These are phyloP conservation scores for Fusarium clavum DNA, from an alignment of 2,329 filamentous ascomycete genomes.

Conservation along the genomic window DNA sequence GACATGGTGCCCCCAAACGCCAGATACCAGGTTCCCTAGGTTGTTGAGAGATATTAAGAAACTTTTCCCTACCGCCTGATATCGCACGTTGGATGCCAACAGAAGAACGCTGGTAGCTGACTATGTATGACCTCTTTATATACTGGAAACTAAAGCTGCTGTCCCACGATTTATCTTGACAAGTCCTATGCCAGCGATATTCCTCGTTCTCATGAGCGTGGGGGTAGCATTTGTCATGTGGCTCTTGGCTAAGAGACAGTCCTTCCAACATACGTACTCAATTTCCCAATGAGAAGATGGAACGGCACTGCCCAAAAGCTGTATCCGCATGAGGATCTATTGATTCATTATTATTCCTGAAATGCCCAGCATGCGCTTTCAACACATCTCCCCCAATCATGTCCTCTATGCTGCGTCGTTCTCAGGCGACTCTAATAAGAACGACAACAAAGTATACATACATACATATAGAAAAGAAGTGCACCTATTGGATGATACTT, in stretches of 20 bases:
- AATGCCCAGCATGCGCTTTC: slow-evolving; percentile 28
- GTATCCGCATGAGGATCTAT: slow-evolving; percentile 18
- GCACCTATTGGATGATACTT: slow-evolving; percentile 32
- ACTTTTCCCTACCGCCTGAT: not conserved
- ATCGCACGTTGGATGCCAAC: not conserved
- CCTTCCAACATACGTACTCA: no score
- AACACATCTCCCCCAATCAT: slow-evolving; percentile 5
- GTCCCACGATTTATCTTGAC: not conserved
- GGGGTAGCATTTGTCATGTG: slow-evolving; percentile 3
- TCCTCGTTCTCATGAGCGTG: not conserved
- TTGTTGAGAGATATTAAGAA: not conserved
- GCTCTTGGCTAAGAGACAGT: not conserved
- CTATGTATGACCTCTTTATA: slow-evolving; percentile 1
- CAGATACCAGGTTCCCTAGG: not conserved
- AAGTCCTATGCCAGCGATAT: not conserved
- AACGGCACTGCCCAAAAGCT: not conserved
- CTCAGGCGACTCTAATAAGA: slow-evolving; percentile 29
- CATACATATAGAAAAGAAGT: slow-evolving; percentile 40
- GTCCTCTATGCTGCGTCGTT: slow-evolving; percentile 25
- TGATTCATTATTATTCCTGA: slow-evolving; percentile 39
- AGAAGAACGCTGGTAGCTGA: not conserved
- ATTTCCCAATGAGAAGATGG: not conserved
- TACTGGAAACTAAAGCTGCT: not conserved
- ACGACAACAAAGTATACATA: slow-evolving; percentile 39
- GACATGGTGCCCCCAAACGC: slow-evolving; percentile 30